Percentiles rank a stretch among this genome's conserved stretches.
Evolutionary conservation across 495 filamentous ascomycete genomes (phyloP).

Genomic region (Talaromyces adpressus): DNA sequence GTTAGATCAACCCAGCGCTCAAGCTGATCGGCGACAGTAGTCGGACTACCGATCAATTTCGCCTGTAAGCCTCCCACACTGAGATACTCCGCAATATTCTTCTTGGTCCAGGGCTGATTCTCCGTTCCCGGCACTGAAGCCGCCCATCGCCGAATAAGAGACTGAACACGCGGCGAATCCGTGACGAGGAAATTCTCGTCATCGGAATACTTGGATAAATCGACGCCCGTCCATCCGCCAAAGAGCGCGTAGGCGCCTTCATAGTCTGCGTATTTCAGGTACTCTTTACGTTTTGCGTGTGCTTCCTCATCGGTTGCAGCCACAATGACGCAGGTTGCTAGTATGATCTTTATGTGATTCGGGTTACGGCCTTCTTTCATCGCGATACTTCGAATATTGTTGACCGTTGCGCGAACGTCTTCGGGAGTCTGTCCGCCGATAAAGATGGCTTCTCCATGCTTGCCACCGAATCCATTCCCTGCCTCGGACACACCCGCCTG

Average conservation of each 20-base stretch:
- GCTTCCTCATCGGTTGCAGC: constrained; percentile 49
- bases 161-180: constrained; percentile 19
- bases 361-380: constrained; percentile 39
- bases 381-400: constrained; percentile 42
- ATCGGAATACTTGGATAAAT: constrained; percentile 44
- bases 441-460: constrained; percentile 54
- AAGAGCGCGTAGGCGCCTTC: constrained; percentile 54
- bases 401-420: constrained; percentile 36
- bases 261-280: constrained; percentile 42
- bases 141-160: constrained; percentile 20
- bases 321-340: constrained; percentile 36
- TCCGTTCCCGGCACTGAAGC: constrained; percentile 26
- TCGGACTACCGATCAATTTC: constrained; percentile 37
- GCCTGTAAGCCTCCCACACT: constrained; percentile 44
- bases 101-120: constrained; percentile 48
- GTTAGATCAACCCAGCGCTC: constrained; percentile 40
- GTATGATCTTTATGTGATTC: constrained; percentile 45
- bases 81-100: constrained; percentile 46
- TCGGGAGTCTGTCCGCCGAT: constrained; percentile 40
- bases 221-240: constrained; percentile 57
- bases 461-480: constrained; percentile 46
- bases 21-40: constrained; percentile 42
- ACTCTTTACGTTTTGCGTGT: constrained; percentile 40
- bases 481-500: constrained; percentile 50
- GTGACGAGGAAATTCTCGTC: constrained; percentile 44